These are phyloP conservation scores for Tilletia horrida DNA, from an alignment of 1,284 basidiomycete genomes.

Conservation along the genomic window DNA sequence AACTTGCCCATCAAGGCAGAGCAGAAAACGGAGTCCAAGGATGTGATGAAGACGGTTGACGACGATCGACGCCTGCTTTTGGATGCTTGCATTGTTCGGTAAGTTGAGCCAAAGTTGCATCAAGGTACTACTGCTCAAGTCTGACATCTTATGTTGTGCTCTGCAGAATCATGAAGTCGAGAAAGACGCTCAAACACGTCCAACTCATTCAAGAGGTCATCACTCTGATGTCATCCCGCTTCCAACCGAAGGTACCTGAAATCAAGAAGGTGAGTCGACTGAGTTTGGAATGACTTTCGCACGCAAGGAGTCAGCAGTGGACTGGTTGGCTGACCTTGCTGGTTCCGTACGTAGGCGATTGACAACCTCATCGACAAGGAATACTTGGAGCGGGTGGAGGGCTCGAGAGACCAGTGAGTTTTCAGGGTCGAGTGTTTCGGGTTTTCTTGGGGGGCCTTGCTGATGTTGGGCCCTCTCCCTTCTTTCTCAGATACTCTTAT, in stretches of 20 bases:
- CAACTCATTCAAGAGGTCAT: constrained; percentile 90
- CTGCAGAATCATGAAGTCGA: constrained; percentile 88
- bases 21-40: constrained; percentile 82
- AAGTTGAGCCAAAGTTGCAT: no score
- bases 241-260: constrained; percentile 83
- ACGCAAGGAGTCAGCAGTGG: no score
- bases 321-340: not conserved
- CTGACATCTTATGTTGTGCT: no score
- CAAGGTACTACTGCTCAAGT: no score
- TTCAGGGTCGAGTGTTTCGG: not conserved
- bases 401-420: constrained; percentile 54
- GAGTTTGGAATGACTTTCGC: no score
- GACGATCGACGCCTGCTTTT: constrained; percentile 96
- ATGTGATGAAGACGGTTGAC: constrained; percentile 91
- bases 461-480: constrained; percentile 2
- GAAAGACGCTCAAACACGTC: constrained; percentile 94
- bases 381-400: constrained; percentile 88
- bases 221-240: constrained; percentile 80
- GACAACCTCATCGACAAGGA: constrained; percentile 95
- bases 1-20: constrained; percentile 93
- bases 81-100: constrained; percentile 95
- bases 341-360: constrained; percentile 65
- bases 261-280: constrained; percentile 62
- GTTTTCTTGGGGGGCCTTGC: not conserved
- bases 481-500: constrained; percentile 17